Percentiles rank a stretch among this genome's conserved stretches.
These are phyloP conservation scores for Penicillium decumbens DNA, from an alignment of 2,329 filamentous ascomycete species.

Conservation along the genomic window DNA sequence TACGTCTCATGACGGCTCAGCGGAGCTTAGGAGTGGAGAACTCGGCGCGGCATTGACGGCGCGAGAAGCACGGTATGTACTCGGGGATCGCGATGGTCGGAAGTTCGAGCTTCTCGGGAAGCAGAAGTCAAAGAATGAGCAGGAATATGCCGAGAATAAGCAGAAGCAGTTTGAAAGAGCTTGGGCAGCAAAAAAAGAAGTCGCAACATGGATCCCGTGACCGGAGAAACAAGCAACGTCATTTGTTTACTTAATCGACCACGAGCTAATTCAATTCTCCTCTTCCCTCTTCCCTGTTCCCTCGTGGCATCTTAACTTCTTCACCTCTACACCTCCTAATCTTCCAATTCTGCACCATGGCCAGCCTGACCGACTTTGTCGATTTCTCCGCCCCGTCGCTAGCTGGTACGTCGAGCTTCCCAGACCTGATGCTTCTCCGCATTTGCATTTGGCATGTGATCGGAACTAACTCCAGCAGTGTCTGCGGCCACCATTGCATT, in stretches of 20 bases:
- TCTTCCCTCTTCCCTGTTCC: slow-evolving; percentile 1
- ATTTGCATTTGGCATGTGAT: slow-evolving; percentile 31
- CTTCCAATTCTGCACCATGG: slow-evolving; percentile 24
- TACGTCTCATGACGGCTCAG: slow-evolving; percentile 32
- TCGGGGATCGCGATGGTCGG: neutral
- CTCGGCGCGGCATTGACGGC: slow-evolving; percentile 13
- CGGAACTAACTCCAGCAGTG: slow-evolving; percentile 50
- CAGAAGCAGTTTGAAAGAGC: neutral
- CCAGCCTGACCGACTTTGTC: slow-evolving; percentile 43
- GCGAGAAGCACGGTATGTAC: neutral
- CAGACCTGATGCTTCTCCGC: slow-evolving; percentile 9
- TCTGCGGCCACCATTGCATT: slow-evolving; percentile 79
- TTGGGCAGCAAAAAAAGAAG: neutral
- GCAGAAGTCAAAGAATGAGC: neutral
- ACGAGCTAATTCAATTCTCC: slow-evolving; percentile 4
- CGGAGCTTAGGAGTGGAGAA: slow-evolving; percentile 13
- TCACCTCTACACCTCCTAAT: slow-evolving; percentile 1
- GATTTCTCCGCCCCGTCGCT: slow-evolving; percentile 65
- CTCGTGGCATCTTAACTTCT: neutral
- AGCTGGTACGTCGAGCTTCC: slow-evolving; percentile 50
- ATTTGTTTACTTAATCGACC: slow-evolving; percentile 26
- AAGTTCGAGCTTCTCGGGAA: neutral
- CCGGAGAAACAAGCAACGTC: slow-evolving; percentile 13
- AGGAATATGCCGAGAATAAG: neutral
- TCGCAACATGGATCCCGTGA: slow-evolving; percentile 20